Evolutionary conservation across 495 filamentous ascomycete species (phyloP).

Genomic region (Hypoxylon perforatum): DNA sequence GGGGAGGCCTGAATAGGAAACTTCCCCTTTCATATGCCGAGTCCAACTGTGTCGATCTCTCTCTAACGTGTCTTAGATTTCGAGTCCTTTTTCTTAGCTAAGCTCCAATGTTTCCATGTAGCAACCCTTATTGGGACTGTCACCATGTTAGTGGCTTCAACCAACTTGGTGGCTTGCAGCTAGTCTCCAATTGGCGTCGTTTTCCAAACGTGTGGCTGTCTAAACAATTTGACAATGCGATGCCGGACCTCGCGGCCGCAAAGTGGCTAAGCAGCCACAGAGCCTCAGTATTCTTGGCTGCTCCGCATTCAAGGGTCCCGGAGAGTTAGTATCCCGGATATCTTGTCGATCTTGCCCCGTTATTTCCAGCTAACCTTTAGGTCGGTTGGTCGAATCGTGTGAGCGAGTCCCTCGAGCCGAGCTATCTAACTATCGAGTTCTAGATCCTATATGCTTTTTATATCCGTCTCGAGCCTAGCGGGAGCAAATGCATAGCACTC

Average conservation of each 20-base stretch:
- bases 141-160: neutral
- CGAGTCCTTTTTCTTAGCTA: conserved; percentile 10
- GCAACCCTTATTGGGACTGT: neutral
- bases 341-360: conserved; percentile 11
- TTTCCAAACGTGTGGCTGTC: neutral
- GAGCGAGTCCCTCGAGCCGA: neutral
- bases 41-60: conserved; percentile 29
- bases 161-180: conserved; percentile 20
- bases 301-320: neutral
- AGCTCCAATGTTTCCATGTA: conserved; percentile 1
- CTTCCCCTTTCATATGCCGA: conserved; percentile 14
- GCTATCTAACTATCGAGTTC: neutral
- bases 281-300: neutral
- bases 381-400: neutral
- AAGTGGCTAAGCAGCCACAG: neutral
- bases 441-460: neutral
- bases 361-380: neutral
- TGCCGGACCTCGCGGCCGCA: too few species aligned
- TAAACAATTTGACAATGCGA: too few species aligned
- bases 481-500: neutral
- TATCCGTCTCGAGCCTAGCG: too few species aligned
- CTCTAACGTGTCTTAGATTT: conserved; percentile 31
- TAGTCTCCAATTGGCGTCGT: conserved; percentile 3
- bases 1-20: conserved; percentile 14
- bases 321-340: neutral